A percentile compares a stretch with the other conserved stretches of the same genome.
Conservation (phyloP, 441 rosid genomes). For the Breynia disticha region DNA sequence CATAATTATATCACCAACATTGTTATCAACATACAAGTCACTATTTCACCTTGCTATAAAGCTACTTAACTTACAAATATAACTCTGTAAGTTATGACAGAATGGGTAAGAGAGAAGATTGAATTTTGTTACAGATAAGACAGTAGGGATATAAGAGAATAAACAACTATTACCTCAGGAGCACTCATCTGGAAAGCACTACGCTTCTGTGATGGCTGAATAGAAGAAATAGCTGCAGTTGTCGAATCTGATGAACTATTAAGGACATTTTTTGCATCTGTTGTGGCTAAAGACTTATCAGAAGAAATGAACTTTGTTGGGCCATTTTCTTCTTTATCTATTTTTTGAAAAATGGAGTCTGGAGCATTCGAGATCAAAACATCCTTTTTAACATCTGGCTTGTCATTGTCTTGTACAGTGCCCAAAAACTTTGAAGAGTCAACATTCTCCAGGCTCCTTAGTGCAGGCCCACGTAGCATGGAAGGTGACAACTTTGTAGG, state of each 20-base stretch:
- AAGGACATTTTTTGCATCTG: too few relatives aligned
- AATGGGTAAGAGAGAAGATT: background rate
- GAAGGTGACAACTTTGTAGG: conserved; percentile 72
- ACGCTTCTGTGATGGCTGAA: background rate
- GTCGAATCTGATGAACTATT: background rate
- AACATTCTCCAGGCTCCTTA: conserved; percentile 60
- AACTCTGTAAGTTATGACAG: background rate
- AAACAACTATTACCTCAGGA: background rate
- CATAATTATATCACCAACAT: background rate
- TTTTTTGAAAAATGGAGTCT: conserved; percentile 26
- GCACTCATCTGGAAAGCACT: conserved; percentile 3
- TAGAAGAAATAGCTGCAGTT: background rate
- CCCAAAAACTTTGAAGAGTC: conserved; percentile 51
- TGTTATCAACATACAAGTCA: background rate
- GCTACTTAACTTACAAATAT: background rate
- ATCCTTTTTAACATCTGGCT: conserved; percentile 17
- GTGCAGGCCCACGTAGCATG: conserved; percentile 68
- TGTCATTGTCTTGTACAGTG: conserved; percentile 28
- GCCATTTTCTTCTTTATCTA: conserved; percentile 38
- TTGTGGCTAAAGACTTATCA: too few relatives aligned
- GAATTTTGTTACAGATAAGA: background rate
- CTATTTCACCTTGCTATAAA: background rate
- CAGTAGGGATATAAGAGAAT: background rate
- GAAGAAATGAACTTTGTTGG: conserved; percentile 15
- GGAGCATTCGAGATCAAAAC: conserved; percentile 16